Evolutionary conservation across 2,329 filamentous ascomycete genomes (phyloP), one percentile per base, ranked within the genome.

Genomic region (Claviceps quebecensis): DNA sequence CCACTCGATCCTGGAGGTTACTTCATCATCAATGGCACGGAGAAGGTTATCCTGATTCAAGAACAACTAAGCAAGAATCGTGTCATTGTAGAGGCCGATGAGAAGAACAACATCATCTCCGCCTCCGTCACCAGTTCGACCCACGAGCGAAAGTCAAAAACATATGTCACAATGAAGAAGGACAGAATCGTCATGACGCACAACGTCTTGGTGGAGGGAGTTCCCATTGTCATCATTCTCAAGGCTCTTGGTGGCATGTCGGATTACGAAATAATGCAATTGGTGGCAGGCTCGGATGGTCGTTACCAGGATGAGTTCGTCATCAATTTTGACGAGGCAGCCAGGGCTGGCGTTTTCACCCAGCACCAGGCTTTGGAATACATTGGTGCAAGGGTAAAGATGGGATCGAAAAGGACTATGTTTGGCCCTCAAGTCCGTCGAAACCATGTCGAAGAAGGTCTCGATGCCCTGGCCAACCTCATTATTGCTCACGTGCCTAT

Each of bases 1-100:
- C 88, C 93, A 14, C 74, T 98, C 41, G 93, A 98, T 63, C 93
- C 94, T 1, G 93, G 93, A 56, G 93, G 93, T 49, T 98, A 98
- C 67, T 98, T 98, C 62, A 93, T 98, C 61, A 89, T 97, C 58
- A 88, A 91, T 60, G 93, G 93, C 46, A 96, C 94, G 19, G 93
- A 98, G 67, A 98, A 98, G 72, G 93, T 98, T 59, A 98, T 98
- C 63, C 73, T 98, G 44, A 94, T 98, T 14, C 93, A 98, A 67
- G 94, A 98, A 65, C 93, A 98, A 70, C 73, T 98, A 64, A 98
- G 93, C 77, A 98, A 98, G 77, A 98, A 98, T 69, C 83, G 93
- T 72, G 87, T 98, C 61, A 96, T 98, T 65, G 91, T 98, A 16
- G 94, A 98, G 69, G 84, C 87, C 51, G 87, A 91, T 60, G 77